Evolutionary conservation across 148 eudicot genomes (phyloP).

Genomic region (Camellia japonica): DNA sequence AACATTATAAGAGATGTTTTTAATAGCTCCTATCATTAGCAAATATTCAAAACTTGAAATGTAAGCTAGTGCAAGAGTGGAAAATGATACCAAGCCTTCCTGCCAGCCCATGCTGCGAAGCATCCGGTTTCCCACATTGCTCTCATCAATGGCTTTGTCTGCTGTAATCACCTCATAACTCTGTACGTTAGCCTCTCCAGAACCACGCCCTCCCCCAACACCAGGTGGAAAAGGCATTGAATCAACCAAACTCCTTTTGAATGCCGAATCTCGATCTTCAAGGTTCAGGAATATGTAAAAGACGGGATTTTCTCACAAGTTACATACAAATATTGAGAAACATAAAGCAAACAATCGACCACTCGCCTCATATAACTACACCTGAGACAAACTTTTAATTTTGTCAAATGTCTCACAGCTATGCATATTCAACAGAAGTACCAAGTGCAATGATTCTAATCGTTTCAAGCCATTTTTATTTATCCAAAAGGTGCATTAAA

Average conservation of each 20-base stretch:
- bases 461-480: neutral
- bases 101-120: constrained; percentile 99
- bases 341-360: constrained; percentile 30
- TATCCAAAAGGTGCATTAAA: neutral
- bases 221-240: constrained; percentile 99
- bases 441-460: neutral
- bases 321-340: constrained; percentile 32
- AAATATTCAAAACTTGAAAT: neutral
- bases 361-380: constrained; percentile 11
- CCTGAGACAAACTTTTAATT: neutral
- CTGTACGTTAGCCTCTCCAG: constrained; percentile 48
- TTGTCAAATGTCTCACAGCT: neutral
- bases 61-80: constrained; percentile 26
- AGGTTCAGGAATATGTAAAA: constrained; percentile 32
- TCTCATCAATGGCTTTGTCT: constrained; percentile 91
- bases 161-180: constrained; percentile 79
- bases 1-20: neutral
- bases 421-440: neutral
- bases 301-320: constrained; percentile 48
- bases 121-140: constrained; percentile 96
- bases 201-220: constrained; percentile 81
- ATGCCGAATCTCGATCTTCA: constrained; percentile 72
- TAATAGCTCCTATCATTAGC: neutral
- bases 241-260: constrained; percentile 67
- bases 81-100: constrained; percentile 90